Conservation (phyloP, 768 basidiomycete genomes). For the Tulasnella sp. region DNA sequence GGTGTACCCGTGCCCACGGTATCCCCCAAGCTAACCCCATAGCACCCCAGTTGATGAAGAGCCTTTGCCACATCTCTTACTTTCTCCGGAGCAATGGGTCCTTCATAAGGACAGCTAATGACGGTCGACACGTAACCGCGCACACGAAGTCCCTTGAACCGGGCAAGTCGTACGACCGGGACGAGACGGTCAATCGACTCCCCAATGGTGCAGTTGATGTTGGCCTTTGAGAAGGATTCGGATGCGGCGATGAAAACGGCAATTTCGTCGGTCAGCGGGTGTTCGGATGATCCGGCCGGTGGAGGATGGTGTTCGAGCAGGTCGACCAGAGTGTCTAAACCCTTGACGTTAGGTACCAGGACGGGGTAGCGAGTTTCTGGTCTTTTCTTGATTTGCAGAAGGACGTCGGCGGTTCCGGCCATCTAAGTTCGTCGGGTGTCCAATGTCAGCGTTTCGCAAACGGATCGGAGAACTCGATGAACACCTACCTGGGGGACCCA, state of each 20-base stretch:
- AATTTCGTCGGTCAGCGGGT: conserved; percentile 65
- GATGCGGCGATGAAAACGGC: conserved; percentile 84
- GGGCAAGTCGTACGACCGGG: conserved; percentile 49
- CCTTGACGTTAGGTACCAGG: conserved; percentile 69
- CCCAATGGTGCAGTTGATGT: conserved; percentile 63
- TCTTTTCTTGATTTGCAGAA: conserved; percentile 42
- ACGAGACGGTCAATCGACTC: conserved; percentile 58
- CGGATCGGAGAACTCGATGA: neutral
- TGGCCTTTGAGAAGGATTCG: conserved; percentile 74
- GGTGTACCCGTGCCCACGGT: conserved; percentile 85
- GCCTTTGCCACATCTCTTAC: conserved; percentile 62
- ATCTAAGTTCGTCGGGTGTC: conserved; percentile 40
- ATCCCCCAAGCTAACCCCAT: conserved; percentile 85
- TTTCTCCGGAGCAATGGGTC: conserved; percentile 47
- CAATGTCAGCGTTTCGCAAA: neutral
- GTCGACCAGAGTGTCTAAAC: conserved; percentile 53
- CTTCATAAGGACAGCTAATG: conserved; percentile 80
- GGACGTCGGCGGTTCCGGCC: conserved; percentile 72
- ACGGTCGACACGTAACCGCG: conserved; percentile 72
- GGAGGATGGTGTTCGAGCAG: conserved; percentile 34
- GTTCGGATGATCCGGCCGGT: conserved; percentile 25
- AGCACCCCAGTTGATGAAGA: conserved; percentile 82
- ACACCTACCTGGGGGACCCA: conserved; percentile 79
- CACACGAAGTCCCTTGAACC: conserved; percentile 52
- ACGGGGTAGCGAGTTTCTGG: conserved; percentile 61